Conservation (phyloP, 2,329 filamentous ascomycete genomes). For the Colletotrichum filicis region DNA sequence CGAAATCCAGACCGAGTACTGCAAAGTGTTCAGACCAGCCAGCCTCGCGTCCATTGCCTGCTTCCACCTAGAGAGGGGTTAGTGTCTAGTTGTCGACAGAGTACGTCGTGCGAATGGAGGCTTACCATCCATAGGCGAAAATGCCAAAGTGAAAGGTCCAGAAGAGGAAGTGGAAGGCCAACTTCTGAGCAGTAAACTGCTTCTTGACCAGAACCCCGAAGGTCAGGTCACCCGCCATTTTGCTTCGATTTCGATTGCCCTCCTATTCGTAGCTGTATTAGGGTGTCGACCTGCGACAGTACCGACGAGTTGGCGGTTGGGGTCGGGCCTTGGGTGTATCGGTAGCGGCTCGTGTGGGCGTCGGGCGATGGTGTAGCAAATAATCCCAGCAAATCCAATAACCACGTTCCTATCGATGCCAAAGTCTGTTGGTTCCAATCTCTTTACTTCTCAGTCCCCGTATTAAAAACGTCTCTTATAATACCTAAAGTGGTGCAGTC, state of each 20-base stretch:
- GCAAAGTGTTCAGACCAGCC: conserved; percentile 81
- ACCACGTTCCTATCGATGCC: conserved; percentile 5
- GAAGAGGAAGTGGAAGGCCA: conserved; percentile 84
- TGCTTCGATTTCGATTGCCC: conserved; percentile 46
- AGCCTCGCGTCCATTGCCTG: conserved; percentile 77
- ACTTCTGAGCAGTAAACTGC: conserved; percentile 76
- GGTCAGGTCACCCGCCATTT: conserved; percentile 49
- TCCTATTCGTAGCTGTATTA: conserved; percentile 24
- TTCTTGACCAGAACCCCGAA: conserved; percentile 60
- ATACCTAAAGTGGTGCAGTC: conserved; percentile 21
- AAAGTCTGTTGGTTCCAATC: conserved; percentile 10
- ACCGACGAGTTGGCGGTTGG: conserved; percentile 40
- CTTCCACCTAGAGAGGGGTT: conserved; percentile 72
- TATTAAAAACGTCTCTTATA: conserved; percentile 33
- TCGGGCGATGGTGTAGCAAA: neutral
- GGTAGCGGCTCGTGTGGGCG: conserved; percentile 1
- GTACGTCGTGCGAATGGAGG: neutral
- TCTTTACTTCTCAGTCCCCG: conserved; percentile 19
- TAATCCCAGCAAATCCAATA: conserved; percentile 20
- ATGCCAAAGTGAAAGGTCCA: conserved; percentile 81
- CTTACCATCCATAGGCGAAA: conserved; percentile 90
- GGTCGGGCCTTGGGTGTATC: conserved; percentile 34
- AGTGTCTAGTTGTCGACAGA: conserved; percentile 32
- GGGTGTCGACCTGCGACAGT: conserved; percentile 68
- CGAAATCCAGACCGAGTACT: conserved; percentile 95